phyloP scores from a whole-genome alignment of 2,329 filamentous ascomycete genomes.

The Fusarium brachygibbosum region DNA sequence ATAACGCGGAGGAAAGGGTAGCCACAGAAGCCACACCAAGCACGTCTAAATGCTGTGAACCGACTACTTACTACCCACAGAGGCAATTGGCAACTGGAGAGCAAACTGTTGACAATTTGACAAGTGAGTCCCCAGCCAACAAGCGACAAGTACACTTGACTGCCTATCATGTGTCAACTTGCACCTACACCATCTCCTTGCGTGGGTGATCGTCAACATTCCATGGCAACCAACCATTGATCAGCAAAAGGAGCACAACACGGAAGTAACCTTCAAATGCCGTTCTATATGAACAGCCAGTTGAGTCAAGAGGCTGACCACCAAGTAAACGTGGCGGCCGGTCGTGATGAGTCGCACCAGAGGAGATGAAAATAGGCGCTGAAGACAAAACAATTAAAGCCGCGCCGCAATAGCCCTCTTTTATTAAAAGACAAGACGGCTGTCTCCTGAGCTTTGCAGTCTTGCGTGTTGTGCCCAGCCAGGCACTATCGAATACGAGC shows the following conservation, averaged over 20 bases:
- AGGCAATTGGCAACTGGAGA: neutral
- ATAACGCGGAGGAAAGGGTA: slow-evolving; percentile 25
- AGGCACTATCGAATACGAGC: slow-evolving; percentile 25
- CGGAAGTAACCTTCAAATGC: neutral
- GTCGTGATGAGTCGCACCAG: slow-evolving; percentile 8
- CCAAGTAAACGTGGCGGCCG: slow-evolving; percentile 9
- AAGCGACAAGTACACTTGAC: slow-evolving; percentile 9
- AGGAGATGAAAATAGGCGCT: slow-evolving; percentile 15
- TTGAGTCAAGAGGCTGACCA: slow-evolving; percentile 17
- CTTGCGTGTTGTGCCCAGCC: slow-evolving; percentile 3
- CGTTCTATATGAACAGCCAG: neutral
- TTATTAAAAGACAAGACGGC: neutral
- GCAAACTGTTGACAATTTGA: slow-evolving; percentile 8
- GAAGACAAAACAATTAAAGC: slow-evolving; percentile 1
- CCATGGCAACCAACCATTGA: slow-evolving; percentile 28
- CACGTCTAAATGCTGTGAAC: slow-evolving; percentile 1
- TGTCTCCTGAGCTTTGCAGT: slow-evolving; percentile 33
- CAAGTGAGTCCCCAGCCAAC: slow-evolving; percentile 2
- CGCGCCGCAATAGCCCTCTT: slow-evolving; percentile 21
- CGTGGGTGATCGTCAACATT: slow-evolving; percentile 12
- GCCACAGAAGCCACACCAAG: slow-evolving; percentile 36
- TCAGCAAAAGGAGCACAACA: slow-evolving; percentile 5
- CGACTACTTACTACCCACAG: neutral
- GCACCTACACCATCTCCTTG: slow-evolving; percentile 1
- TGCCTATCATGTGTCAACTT: slow-evolving; percentile 17